phyloP scores from a whole-genome alignment of 2,329 filamentous ascomycete species.

The Diaporthe vaccinii region DNA sequence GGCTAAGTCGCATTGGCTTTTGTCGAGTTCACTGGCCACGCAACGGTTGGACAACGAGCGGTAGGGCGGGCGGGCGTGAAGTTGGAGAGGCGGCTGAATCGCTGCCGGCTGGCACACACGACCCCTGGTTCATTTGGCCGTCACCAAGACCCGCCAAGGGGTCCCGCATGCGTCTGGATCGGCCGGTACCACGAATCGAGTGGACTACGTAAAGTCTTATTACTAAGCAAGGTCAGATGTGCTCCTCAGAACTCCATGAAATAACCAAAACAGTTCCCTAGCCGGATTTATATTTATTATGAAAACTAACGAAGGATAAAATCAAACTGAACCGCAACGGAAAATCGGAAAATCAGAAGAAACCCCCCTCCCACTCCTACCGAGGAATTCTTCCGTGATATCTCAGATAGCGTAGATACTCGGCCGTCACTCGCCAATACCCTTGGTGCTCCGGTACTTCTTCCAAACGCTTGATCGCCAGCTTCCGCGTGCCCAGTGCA shows the following conservation, averaged over 20 bases:
- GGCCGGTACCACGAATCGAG: background rate
- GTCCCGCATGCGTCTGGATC: constrained; percentile 2
- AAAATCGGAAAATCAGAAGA: too few species aligned
- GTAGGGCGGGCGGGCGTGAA: background rate
- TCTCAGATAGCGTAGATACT: background rate
- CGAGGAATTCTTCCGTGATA: background rate
- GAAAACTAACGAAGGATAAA: background rate
- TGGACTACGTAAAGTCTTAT: background rate
- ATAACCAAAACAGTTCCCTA: background rate
- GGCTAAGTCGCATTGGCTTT: constrained; percentile 24
- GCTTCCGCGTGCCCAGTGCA: background rate
- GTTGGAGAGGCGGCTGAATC: constrained; percentile 11
- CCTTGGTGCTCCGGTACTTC: background rate
- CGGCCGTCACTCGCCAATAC: background rate
- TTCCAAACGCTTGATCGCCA: background rate
- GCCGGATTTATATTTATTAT: background rate
- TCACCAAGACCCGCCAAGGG: too few species aligned
- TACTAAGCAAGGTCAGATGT: background rate
- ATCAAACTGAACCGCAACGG: background rate
- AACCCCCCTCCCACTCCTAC: too few species aligned
- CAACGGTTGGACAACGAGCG: background rate
- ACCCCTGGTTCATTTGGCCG: constrained; percentile 15
- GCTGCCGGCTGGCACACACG: constrained; percentile 5
- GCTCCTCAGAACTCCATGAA: background rate
- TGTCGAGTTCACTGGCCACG: background rate